Evolutionary conservation across 805 yeast genomes (phyloP).

Genomic region (Spathaspora passalidarum): DNA sequence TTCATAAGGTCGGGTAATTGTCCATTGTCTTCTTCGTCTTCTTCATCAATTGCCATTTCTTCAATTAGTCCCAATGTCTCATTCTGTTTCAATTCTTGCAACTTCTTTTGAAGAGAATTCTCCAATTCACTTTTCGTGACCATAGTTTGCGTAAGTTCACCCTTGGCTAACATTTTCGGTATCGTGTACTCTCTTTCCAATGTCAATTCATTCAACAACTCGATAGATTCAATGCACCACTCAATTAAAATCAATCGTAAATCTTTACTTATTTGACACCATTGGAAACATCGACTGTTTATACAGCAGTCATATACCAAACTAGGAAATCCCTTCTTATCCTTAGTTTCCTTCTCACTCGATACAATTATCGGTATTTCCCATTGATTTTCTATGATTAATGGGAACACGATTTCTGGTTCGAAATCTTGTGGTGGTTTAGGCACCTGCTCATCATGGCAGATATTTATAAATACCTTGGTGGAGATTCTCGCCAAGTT

Average conservation of each 20-base stretch:
- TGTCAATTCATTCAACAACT: slow-evolving; percentile 43
- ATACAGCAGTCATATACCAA: slow-evolving; percentile 79
- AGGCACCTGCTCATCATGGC: slow-evolving; percentile 66
- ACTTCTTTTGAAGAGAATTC: slow-evolving; percentile 30
- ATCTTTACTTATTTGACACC: slow-evolving; percentile 58
- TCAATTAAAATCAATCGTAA: slow-evolving; percentile 67
- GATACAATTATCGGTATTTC: slow-evolving; percentile 80
- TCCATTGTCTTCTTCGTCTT: slow-evolving; percentile 6
- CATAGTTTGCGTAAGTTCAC: slow-evolving; percentile 48
- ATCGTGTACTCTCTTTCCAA: slow-evolving; percentile 62
- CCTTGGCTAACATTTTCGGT: slow-evolving; percentile 76
- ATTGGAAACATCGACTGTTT: slow-evolving; percentile 56
- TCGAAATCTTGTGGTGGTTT: slow-evolving; percentile 52
- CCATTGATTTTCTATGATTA: slow-evolving; percentile 73
- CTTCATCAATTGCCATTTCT: slow-evolving; percentile 26
- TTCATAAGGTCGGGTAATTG: slow-evolving; percentile 29
- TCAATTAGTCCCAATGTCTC: slow-evolving; percentile 45
- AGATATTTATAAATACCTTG: slow-evolving; percentile 77
- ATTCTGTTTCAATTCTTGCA: slow-evolving; percentile 33
- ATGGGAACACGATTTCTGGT: slow-evolving; percentile 56
- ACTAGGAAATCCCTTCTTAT: slow-evolving; percentile 67
- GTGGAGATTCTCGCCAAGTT: slow-evolving; percentile 30
- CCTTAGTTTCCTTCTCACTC: slow-evolving; percentile 50
- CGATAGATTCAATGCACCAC: slow-evolving; percentile 83
- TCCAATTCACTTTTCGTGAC: slow-evolving; percentile 44